These are phyloP conservation scores for Plenodomus biglobosus DNA, from an alignment of 2,329 filamentous ascomycete genomes.

Conservation along the genomic window DNA sequence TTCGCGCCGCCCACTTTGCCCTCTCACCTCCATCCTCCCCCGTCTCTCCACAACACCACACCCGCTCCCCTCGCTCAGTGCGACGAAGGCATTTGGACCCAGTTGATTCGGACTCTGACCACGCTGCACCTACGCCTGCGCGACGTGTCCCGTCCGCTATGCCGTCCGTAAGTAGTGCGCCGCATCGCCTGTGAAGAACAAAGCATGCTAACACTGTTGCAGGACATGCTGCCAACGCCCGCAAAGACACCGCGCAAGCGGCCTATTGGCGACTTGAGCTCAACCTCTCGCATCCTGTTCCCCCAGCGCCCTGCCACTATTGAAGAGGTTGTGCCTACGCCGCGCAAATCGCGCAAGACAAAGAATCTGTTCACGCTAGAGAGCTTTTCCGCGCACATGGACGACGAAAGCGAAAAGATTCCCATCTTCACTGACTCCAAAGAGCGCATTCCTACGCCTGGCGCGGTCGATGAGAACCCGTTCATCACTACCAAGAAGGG, in stretches of 20 bases:
- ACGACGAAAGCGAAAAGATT: conserved; percentile 57
- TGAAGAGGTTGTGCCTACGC: conserved; percentile 60
- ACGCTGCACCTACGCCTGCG: conserved; percentile 27
- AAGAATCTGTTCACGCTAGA: conserved; percentile 52
- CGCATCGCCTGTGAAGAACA: conserved; percentile 10
- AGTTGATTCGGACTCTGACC: conserved; percentile 38
- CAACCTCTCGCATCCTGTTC: conserved; percentile 58
- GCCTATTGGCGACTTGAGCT: conserved; percentile 44
- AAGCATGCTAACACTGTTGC: conserved; percentile 5
- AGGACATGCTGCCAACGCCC: conserved; percentile 72
- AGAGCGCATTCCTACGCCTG: conserved; percentile 69
- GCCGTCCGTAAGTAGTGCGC: conserved; percentile 23
- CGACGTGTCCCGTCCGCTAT: conserved; percentile 30
- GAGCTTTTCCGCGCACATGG: conserved; percentile 51
- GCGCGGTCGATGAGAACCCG: conserved; percentile 69
- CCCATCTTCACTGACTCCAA: conserved; percentile 77
- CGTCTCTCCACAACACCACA: conserved; percentile 34
- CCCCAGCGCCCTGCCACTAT: conserved; percentile 64
- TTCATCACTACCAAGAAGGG: conserved; percentile 63
- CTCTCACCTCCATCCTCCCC: conserved; percentile 50
- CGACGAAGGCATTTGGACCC: conserved; percentile 31
- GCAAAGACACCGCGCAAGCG: conserved; percentile 74
- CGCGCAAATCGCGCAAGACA: conserved; percentile 59
- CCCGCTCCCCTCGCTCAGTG: conserved; percentile 33
- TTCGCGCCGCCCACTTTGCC: conserved; percentile 51